Conservation (phyloP, 2,329 filamentous ascomycete species). For the Herpomyces periplanetae region DNA sequence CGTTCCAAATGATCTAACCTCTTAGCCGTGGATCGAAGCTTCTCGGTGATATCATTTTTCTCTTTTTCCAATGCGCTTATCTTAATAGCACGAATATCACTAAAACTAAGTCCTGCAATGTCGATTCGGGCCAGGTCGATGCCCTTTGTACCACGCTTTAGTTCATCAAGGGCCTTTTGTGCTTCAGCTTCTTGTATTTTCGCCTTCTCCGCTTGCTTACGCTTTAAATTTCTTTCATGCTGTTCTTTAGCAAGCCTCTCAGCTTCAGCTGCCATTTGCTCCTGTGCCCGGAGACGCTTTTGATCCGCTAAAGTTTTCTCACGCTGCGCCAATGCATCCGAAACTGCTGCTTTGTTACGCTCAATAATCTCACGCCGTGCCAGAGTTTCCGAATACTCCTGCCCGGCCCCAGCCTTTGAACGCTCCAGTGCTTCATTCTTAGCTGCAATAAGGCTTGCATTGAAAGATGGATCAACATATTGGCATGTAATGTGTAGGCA, state of each 20-base stretch:
- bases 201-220: conserved; percentile 50
- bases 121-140: conserved; percentile 61
- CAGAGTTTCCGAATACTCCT: conserved; percentile 56
- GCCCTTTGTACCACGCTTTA: conserved; percentile 51
- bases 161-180: conserved; percentile 60
- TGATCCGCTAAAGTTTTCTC: conserved; percentile 71
- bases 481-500: conserved; percentile 70
- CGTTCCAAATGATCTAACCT: conserved; percentile 86
- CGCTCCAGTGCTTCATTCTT: conserved; percentile 41
- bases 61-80: conserved; percentile 80
- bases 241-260: conserved; percentile 69
- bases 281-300: conserved; percentile 50
- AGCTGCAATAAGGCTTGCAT: conserved; percentile 34
- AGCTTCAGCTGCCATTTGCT: conserved; percentile 58
- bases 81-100: conserved; percentile 60
- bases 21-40: conserved; percentile 63
- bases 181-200: conserved; percentile 33
- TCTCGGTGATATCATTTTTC: conserved; percentile 81
- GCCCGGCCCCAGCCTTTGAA: conserved; percentile 49
- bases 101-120: conserved; percentile 19
- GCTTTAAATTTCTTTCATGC: conserved; percentile 50
- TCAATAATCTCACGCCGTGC: conserved; percentile 64
- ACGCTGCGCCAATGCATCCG: conserved; percentile 45
- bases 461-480: conserved; percentile 71
- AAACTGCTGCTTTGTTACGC: conserved; percentile 86